These are phyloP conservation scores for Prototheca stagnorum DNA, from an alignment of 163 green algal genomes.

Conservation along the genomic window DNA sequence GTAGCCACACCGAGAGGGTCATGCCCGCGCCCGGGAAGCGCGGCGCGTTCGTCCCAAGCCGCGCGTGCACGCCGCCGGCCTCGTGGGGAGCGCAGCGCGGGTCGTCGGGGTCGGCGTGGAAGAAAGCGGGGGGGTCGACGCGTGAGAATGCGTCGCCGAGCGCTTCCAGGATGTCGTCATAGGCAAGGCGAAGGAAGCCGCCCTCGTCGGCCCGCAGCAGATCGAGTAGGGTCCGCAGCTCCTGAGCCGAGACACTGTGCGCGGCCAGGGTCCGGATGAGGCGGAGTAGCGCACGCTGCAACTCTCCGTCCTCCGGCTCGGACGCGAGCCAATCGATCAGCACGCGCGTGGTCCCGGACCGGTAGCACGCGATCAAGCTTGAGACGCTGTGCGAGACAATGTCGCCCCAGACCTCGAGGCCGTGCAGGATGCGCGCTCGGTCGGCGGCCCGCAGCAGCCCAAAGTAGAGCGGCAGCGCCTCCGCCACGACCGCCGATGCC, in stretches of 20 bases:
- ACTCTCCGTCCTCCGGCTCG: neutral
- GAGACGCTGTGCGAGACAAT: no score
- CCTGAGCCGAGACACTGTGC: neutral
- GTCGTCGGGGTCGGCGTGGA: slow-evolving; percentile 13
- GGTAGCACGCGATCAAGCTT: no score
- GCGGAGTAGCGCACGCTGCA: neutral
- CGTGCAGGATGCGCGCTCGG: no score
- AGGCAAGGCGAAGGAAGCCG: neutral
- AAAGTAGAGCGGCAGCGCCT: no score
- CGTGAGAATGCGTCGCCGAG: slow-evolving; percentile 17
- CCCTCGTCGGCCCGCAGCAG: slow-evolving; percentile 11
- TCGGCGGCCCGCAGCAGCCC: no score
- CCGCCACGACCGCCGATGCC: no score
- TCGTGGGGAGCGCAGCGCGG: neutral
- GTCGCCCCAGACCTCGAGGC: no score
- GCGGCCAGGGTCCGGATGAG: neutral
- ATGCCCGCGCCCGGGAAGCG: neutral
- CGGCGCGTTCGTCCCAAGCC: no score
- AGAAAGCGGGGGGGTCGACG: slow-evolving; percentile 21
- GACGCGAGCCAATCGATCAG: neutral
- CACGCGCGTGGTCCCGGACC: neutral
- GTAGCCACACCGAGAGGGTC: slow-evolving; percentile 26
- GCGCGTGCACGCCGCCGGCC: no score
- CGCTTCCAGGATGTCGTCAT: slow-evolving; percentile 7
- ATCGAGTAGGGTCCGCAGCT: slow-evolving; percentile 20